A percentile compares a stretch with the other conserved stretches of the same genome.
Evolutionary conservation across 1,284 basidiomycete species (phyloP).

Genomic region (Trametes polyzona): DNA sequence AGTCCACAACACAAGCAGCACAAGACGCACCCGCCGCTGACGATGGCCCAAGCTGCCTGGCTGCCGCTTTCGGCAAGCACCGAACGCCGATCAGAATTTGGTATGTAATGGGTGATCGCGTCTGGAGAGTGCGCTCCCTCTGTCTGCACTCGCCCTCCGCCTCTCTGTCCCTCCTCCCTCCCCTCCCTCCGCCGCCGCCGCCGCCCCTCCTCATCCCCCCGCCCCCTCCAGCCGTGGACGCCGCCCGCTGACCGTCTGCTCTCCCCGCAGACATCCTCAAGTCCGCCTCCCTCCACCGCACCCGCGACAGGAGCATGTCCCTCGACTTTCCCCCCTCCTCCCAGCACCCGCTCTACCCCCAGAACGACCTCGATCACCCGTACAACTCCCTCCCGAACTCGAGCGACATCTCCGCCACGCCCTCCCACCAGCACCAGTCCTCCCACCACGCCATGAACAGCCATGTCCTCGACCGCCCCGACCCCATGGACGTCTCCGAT

Average conservation of each 20-base stretch:
- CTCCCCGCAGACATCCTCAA: conserved; percentile 47
- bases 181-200: conserved; percentile 5
- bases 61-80: conserved; percentile 38
- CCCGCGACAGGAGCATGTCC: conserved; percentile 48
- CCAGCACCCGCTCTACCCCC: conserved; percentile 53
- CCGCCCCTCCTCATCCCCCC: conserved; percentile 5
- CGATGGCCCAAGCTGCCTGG: conserved; percentile 43
- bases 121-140: conserved; percentile 8
- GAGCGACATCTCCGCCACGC: conserved; percentile 29
- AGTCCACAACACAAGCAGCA: background rate
- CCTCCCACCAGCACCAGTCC: conserved; percentile 25
- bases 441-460: conserved; percentile 34
- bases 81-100: conserved; percentile 59
- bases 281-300: conserved; percentile 41
- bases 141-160: conserved; percentile 3
- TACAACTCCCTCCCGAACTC: conserved; percentile 31
- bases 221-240: conserved; percentile 10
- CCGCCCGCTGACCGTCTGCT: conserved; percentile 15
- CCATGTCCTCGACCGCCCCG: conserved; percentile 37
- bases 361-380: conserved; percentile 42
- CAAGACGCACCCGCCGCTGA: background rate
- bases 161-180: conserved; percentile 11
- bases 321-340: conserved; percentile 57
- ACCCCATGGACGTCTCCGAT: conserved; percentile 39
- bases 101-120: conserved; percentile 37